These are phyloP conservation scores for Ustilago hordei DNA, from an alignment of 1,284 basidiomycete species.

Conservation along the genomic window DNA sequence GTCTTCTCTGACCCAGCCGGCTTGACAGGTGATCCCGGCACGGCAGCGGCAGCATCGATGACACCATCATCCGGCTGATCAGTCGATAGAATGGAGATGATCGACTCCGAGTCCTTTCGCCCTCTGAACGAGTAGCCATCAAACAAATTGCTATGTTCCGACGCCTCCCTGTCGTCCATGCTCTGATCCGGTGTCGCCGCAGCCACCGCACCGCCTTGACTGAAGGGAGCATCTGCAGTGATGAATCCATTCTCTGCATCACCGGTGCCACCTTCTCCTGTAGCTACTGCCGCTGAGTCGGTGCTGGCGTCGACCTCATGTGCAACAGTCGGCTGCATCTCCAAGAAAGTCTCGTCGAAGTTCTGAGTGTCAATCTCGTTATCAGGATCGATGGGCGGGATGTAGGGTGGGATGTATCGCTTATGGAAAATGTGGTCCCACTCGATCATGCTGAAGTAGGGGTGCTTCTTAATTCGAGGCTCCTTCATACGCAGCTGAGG, in stretches of 20 bases:
- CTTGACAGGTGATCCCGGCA: constrained; percentile 22
- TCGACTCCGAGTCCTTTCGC: constrained; percentile 61
- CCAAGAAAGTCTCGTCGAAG: constrained; percentile 95
- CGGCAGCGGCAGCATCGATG: constrained; percentile 16
- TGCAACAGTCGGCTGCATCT: constrained; percentile 74
- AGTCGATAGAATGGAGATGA: constrained; percentile 43
- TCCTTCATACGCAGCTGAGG: constrained; percentile 90
- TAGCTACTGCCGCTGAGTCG: constrained; percentile 22
- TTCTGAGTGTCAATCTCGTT: constrained; percentile 96
- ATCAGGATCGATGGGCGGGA: constrained; percentile 89
- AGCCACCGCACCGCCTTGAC: constrained; percentile 7
- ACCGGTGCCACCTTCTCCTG: constrained; percentile 11
- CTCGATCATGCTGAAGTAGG: constrained; percentile 95
- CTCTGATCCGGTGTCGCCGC: constrained; percentile 35
- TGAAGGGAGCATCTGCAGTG: constrained; percentile 26
- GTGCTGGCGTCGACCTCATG: constrained; percentile 36
- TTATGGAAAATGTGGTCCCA: constrained; percentile 94
- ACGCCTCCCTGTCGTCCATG: constrained; percentile 40
- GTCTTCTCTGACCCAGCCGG: not conserved
- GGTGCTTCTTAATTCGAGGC: constrained; percentile 90
- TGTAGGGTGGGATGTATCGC: constrained; percentile 96
- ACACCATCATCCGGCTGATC: constrained; percentile 30
- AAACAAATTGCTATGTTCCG: constrained; percentile 52
- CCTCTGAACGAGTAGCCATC: constrained; percentile 66
- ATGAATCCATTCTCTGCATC: constrained; percentile 9